Base-by-base conservation (phyloP, 495 filamentous ascomycete species). In the Hyaloscypha finlandica region DNA sequence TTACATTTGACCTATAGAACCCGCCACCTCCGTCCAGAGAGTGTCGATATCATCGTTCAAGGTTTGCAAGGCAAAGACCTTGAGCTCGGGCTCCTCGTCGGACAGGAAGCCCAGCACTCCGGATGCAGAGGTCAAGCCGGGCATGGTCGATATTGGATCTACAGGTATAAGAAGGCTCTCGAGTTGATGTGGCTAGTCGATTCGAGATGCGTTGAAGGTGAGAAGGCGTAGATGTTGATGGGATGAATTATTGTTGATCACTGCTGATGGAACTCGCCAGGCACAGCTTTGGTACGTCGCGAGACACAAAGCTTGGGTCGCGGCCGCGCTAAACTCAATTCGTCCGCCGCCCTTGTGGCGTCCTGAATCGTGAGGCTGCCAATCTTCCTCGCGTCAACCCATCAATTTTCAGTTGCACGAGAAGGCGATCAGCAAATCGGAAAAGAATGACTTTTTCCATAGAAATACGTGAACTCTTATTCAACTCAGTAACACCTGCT, bases 21-120 rank as follows among this genome's bases (percentile, higher is more conserved):
- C 92, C 33, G 94, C 93, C 57, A 99, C 92, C 82, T 99, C 95
- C 64, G 94, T 93, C 96, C 96, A 99, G 68, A 98, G 85, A 61
- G 93, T 89, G 77, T 98, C 93, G 73, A 99, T 95, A 72, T 97
- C 89, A 67, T 95, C 91, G 79, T 98, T 95, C 74, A 98, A 85
- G 67, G 90, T 92, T 83, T 94, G 89, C 74, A 99, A 83, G 64
- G 96, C 96, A 77, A 97, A 98, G 73, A 92, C 87, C 81, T 90
- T 92, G 73, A 99, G 86, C 81, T 95, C 91, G 29, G 89, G 84
- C 79, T 98, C 95, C 59, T 94, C 91, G 76, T 99, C 96, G 69
- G 93, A 90, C 56, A 99, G 87, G 78, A 98, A 96, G 78, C 93
- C 94, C 74, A 99, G 88, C 51, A 99, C 88, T 74, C 96, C 96